phyloP scores from a whole-genome alignment of 192 early-diverging fungal species.

The Gamsiella multidivaricata region DNA sequence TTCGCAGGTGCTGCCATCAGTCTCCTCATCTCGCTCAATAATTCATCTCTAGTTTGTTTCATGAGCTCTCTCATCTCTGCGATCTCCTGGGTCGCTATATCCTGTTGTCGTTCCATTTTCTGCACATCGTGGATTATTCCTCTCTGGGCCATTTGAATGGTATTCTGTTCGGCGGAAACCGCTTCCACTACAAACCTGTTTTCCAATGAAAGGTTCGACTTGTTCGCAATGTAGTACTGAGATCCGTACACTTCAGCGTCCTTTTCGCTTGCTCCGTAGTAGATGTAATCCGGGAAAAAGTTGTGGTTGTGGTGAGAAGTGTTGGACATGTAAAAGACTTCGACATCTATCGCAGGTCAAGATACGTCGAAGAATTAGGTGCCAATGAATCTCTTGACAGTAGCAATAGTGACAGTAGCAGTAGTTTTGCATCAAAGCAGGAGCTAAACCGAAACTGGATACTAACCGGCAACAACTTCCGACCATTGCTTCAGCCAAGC shows the following conservation, averaged over 20 bases:
- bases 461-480: constrained; percentile 44
- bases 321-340: neutral
- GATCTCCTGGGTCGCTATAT: too few species aligned
- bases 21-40: too few species aligned
- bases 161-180: constrained; percentile 1
- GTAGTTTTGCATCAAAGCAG: too few species aligned
- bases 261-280: constrained; percentile 13
- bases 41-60: too few species aligned
- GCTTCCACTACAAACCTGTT: constrained; percentile 14
- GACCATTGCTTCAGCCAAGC: constrained; percentile 52
- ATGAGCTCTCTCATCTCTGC: too few species aligned
- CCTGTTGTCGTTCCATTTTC: constrained; percentile 3
- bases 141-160: constrained; percentile 1
- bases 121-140: neutral
- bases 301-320: constrained; percentile 5
- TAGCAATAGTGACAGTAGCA: too few species aligned
- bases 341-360: too few species aligned
- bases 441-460: neutral
- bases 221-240: constrained; percentile 1
- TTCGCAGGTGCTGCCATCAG: too few species aligned
- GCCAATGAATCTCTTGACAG: too few species aligned
- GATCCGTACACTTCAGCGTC: constrained; percentile 9
- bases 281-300: constrained; percentile 27
- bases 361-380: too few species aligned
- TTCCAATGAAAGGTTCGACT: constrained; percentile 10